A percentile compares a stretch with the other conserved stretches of the same genome.
Conservation (phyloP, 768 basidiomycete genomes). For the Pleurotus platypus region DNA sequence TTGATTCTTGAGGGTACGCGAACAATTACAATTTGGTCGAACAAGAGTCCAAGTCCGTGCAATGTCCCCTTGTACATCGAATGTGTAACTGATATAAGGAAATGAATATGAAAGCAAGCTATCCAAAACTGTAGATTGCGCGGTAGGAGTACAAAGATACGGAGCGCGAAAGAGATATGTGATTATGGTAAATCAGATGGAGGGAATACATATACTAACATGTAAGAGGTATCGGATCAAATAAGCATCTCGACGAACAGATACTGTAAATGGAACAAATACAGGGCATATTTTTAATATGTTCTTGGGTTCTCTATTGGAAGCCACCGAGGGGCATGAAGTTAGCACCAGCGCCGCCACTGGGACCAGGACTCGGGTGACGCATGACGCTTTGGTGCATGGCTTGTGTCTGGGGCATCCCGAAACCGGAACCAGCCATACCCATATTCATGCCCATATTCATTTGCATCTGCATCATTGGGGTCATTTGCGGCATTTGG, state of each 20-base stretch:
- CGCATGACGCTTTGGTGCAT: conserved; percentile 87
- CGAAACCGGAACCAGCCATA: conserved; percentile 47
- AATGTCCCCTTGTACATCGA: conserved; percentile 5
- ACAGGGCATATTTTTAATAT: too few species aligned
- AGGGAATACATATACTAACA: conserved; percentile 4
- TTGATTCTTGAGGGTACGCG: background rate
- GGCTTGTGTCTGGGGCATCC: conserved; percentile 58
- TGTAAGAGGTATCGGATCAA: background rate
- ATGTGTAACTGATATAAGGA: background rate
- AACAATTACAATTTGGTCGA: conserved; percentile 2
- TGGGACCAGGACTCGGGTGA: conserved; percentile 66
- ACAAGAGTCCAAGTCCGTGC: conserved; percentile 6
- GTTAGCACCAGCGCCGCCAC: conserved; percentile 34
- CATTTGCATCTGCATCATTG: conserved; percentile 61
- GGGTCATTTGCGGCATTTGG: conserved; percentile 54
- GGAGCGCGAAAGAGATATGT: conserved; percentile 4
- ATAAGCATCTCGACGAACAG: too few species aligned
- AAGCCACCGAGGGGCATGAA: conserved; percentile 39
- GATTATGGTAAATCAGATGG: conserved; percentile 13
- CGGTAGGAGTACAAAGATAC: conserved; percentile 8
- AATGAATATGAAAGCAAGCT: conserved; percentile 1
- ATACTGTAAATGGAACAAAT: too few species aligned
- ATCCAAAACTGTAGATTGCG: background rate
- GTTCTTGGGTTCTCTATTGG: conserved; percentile 7
- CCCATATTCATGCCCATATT: conserved; percentile 47